Percentiles rank a stretch among this genome's conserved stretches.
Evolutionary conservation across 2,329 filamentous ascomycete genomes (phyloP).

Genomic region (Alternaria sp.): DNA sequence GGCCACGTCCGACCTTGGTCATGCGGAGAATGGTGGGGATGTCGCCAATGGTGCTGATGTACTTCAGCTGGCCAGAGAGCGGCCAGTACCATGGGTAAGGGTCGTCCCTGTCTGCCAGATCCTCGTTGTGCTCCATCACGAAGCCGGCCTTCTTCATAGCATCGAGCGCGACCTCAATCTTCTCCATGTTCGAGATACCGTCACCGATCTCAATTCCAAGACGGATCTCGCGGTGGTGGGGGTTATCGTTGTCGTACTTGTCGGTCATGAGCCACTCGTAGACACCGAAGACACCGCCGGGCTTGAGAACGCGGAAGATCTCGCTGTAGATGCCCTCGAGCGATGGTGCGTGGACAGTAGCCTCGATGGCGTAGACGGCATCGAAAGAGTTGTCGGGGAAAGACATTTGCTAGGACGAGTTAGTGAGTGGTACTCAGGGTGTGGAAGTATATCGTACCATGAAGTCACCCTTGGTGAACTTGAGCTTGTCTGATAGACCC

Average conservation of each 20-base stretch:
- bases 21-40: constrained; percentile 84
- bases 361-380: constrained; percentile 95
- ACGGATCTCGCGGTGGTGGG: constrained; percentile 85
- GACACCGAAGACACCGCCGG: constrained; percentile 92
- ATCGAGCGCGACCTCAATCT: constrained; percentile 76
- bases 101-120: constrained; percentile 79
- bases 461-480: constrained; percentile 94
- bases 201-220: constrained; percentile 95
- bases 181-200: constrained; percentile 98
- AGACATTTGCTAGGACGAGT: constrained; percentile 75
- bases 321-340: constrained; percentile 92
- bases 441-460: constrained; percentile 63
- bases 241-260: constrained; percentile 86
- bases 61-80: constrained; percentile 80
- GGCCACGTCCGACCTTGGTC: constrained; percentile 80
- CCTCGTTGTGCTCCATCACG: constrained; percentile 80
- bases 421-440: neutral
- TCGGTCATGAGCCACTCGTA: constrained; percentile 99
- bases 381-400: constrained; percentile 94
- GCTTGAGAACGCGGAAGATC: constrained; percentile 94
- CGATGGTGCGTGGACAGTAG: constrained; percentile 90
- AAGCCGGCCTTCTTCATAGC: constrained; percentile 91
- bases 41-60: constrained; percentile 81
- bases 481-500: constrained; percentile 77
- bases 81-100: constrained; percentile 93